phyloP scores from a whole-genome alignment of 192 early-diverging fungal genomes.

The Entomortierella chlamydospora region DNA sequence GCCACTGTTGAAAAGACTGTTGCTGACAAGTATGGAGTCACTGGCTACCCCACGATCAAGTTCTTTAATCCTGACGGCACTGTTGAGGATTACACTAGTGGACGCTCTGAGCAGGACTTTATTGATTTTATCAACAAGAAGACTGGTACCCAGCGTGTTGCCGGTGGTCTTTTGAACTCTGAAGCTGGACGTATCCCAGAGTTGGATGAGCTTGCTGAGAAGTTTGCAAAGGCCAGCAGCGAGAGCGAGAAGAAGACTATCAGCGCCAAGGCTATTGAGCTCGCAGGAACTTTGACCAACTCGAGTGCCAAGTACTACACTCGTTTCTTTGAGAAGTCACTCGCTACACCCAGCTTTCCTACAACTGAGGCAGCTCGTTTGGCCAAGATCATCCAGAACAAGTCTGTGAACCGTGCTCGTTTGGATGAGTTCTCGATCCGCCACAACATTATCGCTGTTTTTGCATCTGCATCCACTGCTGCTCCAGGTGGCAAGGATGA shows the following conservation, averaged over 20 bases:
- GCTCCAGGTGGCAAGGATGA: slow-evolving; percentile 27
- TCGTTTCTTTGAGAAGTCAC: slow-evolving; percentile 93
- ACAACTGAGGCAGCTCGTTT: slow-evolving; percentile 86
- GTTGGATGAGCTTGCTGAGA: slow-evolving; percentile 67
- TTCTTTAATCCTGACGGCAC: slow-evolving; percentile 77
- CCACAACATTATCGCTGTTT: slow-evolving; percentile 80
- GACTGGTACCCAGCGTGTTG: slow-evolving; percentile 80
- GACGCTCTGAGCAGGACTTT: slow-evolving; percentile 82
- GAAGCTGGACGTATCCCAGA: slow-evolving; percentile 73
- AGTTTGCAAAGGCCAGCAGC: slow-evolving; percentile 70
- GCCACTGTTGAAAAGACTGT: slow-evolving; percentile 77
- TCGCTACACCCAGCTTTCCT: slow-evolving; percentile 75
- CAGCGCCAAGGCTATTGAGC: slow-evolving; percentile 58
- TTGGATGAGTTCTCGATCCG: slow-evolving; percentile 89
- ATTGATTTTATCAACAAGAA: slow-evolving; percentile 93
- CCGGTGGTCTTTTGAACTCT: slow-evolving; percentile 71
- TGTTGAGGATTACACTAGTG: slow-evolving; percentile 81
- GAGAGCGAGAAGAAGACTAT: slow-evolving; percentile 63
- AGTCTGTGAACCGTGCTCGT: slow-evolving; percentile 76
- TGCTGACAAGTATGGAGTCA: slow-evolving; percentile 77
- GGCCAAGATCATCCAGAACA: slow-evolving; percentile 77
- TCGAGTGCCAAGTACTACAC: slow-evolving; percentile 81
- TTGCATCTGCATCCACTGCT: background rate
- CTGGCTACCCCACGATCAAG: slow-evolving; percentile 93
- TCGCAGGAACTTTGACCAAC: slow-evolving; percentile 57